phyloP scores from a whole-genome alignment of 306 rosid species.

The Lathyrus aphaca region DNA sequence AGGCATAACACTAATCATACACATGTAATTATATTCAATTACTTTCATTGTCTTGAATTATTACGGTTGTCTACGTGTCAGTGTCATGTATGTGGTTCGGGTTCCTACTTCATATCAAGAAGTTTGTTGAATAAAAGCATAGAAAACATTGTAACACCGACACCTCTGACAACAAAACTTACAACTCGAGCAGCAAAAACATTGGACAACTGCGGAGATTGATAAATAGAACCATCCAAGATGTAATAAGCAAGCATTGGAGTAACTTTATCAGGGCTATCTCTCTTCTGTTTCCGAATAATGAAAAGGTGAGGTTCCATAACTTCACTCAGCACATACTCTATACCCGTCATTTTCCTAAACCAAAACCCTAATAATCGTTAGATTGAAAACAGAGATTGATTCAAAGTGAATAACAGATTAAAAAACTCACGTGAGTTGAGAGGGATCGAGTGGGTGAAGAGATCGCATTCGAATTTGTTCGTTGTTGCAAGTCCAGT shows the following conservation, averaged over 20 bases:
- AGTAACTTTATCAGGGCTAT: conserved; percentile 85
- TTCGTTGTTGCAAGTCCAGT: conserved; percentile 89
- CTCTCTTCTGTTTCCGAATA: conserved; percentile 87
- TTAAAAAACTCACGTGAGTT: conserved; percentile 57
- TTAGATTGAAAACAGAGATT: conserved; percentile 1
- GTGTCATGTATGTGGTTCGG: not conserved
- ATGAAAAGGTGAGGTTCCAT: conserved; percentile 85
- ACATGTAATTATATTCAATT: not conserved
- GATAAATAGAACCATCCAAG: conserved; percentile 93
- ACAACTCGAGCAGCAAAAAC: conserved; percentile 93
- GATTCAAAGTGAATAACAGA: not conserved
- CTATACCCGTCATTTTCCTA: conserved; percentile 85
- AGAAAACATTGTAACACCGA: too few relatives aligned
- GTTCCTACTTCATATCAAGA: not conserved
- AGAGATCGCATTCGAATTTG: conserved; percentile 86
- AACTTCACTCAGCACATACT: conserved; percentile 74
- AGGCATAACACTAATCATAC: too few relatives aligned
- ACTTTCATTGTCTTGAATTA: not conserved
- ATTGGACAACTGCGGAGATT: conserved; percentile 88
- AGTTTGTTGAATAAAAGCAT: not conserved
- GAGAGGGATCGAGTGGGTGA: conserved; percentile 85
- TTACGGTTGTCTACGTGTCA: not conserved
- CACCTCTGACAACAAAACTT: not conserved
- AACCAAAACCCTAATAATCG: conserved; percentile 19
- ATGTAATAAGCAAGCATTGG: conserved; percentile 81